Evolutionary conservation across 2,329 filamentous ascomycete genomes (phyloP).

Genomic region (Juglanconis sp.): DNA sequence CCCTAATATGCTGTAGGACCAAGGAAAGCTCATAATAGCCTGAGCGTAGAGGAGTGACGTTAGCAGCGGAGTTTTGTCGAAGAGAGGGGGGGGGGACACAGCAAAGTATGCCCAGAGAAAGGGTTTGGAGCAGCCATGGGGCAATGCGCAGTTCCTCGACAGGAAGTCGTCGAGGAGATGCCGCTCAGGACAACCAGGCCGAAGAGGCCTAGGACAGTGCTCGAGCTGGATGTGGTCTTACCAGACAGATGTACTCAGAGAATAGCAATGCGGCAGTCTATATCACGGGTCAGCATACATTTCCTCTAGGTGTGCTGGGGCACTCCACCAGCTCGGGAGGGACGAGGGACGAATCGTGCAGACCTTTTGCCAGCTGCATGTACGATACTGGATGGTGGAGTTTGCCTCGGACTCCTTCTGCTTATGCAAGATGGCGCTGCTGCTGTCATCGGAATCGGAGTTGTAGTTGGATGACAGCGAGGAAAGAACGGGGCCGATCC

Average conservation of each 20-base stretch:
- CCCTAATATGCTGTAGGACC: constrained; percentile 84
- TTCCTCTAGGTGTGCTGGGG: background rate
- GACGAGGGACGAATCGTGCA: constrained; percentile 18
- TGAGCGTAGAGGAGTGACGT: constrained; percentile 30
- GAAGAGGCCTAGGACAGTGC: background rate
- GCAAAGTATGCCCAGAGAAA: background rate
- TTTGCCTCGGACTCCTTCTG: constrained; percentile 75
- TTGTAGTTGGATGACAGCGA: constrained; percentile 25
- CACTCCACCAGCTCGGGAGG: no score
- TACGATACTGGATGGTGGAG: constrained; percentile 84
- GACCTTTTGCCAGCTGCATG: constrained; percentile 89
- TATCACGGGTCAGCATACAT: constrained; percentile 11
- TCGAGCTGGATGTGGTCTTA: constrained; percentile 22
- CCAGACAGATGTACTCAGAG: constrained; percentile 89
- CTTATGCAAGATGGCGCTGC: constrained; percentile 49
- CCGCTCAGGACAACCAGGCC: background rate
- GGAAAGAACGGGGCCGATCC: constrained; percentile 46
- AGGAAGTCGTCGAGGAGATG: background rate
- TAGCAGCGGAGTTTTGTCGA: background rate
- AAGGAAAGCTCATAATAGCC: constrained; percentile 92
- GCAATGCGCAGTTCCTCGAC: background rate
- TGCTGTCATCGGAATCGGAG: constrained; percentile 44
- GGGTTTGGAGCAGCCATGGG: background rate
- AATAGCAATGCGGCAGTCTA: constrained; percentile 85
- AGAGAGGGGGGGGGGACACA: background rate